A percentile compares a stretch with the other conserved stretches of the same genome.
Conservation (phyloP, 108 stramenopile species). For the Cyclostephanos invisitatus region DNA sequence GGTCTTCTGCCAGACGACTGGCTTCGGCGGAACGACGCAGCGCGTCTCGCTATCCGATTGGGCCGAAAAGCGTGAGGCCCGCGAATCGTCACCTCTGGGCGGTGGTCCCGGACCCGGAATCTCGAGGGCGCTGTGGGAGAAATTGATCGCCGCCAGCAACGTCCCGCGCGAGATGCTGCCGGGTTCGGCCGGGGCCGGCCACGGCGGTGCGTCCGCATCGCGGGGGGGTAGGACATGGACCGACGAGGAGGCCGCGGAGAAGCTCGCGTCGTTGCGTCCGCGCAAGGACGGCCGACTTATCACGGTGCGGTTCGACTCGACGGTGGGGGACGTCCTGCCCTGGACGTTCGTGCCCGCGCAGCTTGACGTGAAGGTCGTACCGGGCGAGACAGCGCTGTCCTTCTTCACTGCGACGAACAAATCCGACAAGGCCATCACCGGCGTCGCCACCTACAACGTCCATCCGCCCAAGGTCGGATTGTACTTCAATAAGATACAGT, state of each 20-base stretch:
- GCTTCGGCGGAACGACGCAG: slow-evolving; percentile 98
- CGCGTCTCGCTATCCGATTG: slow-evolving; percentile 66
- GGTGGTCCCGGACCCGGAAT: slow-evolving; percentile 33
- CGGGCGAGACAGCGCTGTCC: slow-evolving; percentile 96
- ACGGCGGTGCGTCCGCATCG: slow-evolving; percentile 28
- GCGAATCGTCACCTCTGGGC: slow-evolving; percentile 12
- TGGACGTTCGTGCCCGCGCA: slow-evolving; percentile 96
- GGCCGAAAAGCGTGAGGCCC: slow-evolving; percentile 39
- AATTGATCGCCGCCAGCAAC: slow-evolving; percentile 45
- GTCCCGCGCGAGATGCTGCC: slow-evolving; percentile 53
- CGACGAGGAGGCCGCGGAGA: slow-evolving; percentile 86
- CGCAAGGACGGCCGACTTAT: slow-evolving; percentile 87
- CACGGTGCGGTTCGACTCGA: slow-evolving; percentile 93
- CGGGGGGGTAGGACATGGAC: slow-evolving; percentile 79
- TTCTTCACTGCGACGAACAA: slow-evolving; percentile 97
- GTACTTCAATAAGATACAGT: slow-evolving; percentile 99
- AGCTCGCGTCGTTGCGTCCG: slow-evolving; percentile 78
- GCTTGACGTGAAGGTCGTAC: slow-evolving; percentile 92
- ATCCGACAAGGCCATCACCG: slow-evolving; percentile 93
- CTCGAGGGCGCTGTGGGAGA: slow-evolving; percentile 40
- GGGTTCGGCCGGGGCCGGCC: not conserved
- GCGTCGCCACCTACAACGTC: slow-evolving; percentile 99
- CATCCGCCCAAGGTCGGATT: slow-evolving; percentile 95
- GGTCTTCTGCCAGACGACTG: slow-evolving; percentile 98
- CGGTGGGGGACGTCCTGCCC: slow-evolving; percentile 91